These are phyloP conservation scores for Daldinia grandis DNA, from an alignment of 495 filamentous ascomycete genomes.

Conservation along the genomic window DNA sequence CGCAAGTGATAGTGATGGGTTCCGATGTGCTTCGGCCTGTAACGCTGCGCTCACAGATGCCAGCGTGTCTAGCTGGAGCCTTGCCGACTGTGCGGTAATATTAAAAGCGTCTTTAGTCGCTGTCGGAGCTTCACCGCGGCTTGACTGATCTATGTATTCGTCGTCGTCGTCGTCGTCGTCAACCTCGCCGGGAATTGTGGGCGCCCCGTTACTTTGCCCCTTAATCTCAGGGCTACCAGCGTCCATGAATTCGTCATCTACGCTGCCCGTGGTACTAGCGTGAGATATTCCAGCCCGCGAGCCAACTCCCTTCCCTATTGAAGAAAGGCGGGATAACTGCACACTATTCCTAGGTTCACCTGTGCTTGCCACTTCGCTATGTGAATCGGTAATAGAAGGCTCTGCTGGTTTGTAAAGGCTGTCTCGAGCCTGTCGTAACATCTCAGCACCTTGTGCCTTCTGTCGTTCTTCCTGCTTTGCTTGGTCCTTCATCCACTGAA, in stretches of 20 bases:
- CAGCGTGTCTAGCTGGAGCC: slow-evolving; percentile 88
- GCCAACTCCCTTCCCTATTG: slow-evolving; percentile 41
- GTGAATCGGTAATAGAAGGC: slow-evolving; percentile 52
- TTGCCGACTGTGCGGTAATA: slow-evolving; percentile 94
- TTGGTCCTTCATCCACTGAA: slow-evolving; percentile 98
- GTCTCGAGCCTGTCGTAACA: slow-evolving; percentile 77
- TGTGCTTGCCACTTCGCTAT: slow-evolving; percentile 62
- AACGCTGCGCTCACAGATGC: slow-evolving; percentile 83
- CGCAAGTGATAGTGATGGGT: slow-evolving; percentile 72
- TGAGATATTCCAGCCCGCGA: slow-evolving; percentile 42
- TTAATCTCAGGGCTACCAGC: slow-evolving; percentile 47
- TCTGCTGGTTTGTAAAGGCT: slow-evolving; percentile 58
- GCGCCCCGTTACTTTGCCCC: slow-evolving; percentile 30
- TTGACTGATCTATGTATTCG: slow-evolving; percentile 83
- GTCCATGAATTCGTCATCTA: slow-evolving; percentile 57
- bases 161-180: slow-evolving; percentile 76
- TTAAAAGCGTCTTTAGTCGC: slow-evolving; percentile 89
- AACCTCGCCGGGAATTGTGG: slow-evolving; percentile 33
- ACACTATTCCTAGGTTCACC: slow-evolving; percentile 55
- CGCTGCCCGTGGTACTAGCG: slow-evolving; percentile 50
- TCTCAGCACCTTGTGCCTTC: slow-evolving; percentile 74
- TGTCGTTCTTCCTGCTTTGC: slow-evolving; percentile 85
- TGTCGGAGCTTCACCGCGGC: slow-evolving; percentile 74
- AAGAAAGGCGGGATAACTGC: slow-evolving; percentile 54
- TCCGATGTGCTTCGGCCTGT: slow-evolving; percentile 72